Percentiles rank a stretch among this genome's conserved stretches.
Evolutionary conservation across 148 eudicot genomes (phyloP).

Genomic region (Rhododendron vialii): DNA sequence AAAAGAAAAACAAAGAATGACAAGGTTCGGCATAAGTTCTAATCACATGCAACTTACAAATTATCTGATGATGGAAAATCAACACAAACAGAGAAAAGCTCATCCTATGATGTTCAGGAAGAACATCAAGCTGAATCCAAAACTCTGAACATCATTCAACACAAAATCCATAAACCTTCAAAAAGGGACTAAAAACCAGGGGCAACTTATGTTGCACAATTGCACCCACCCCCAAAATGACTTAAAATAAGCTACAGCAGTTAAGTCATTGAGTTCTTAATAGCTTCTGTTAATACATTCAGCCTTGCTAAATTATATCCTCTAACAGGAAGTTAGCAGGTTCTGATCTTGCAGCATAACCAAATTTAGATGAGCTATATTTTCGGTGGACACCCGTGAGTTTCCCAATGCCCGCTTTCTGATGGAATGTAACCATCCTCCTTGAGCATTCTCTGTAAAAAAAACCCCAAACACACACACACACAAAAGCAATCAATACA

Average conservation of each 20-base stretch:
- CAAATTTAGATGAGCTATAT: constrained; percentile 67
- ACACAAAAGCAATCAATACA: background rate
- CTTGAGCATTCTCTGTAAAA: constrained; percentile 67
- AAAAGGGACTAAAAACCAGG: background rate
- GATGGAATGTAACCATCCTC: constrained; percentile 75
- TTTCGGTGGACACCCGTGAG: constrained; percentile 73
- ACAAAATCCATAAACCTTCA: background rate
- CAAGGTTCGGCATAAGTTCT: background rate
- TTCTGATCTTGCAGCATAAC: constrained; percentile 51
- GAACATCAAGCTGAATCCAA: background rate
- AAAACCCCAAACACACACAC: background rate
- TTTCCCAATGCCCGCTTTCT: constrained; percentile 61
- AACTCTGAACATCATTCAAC: background rate
- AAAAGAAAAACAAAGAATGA: background rate
- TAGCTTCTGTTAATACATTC: background rate
- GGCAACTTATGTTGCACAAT: constrained; percentile 47
- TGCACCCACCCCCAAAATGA: background rate
- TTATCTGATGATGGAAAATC: background rate
- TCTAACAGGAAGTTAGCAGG: constrained; percentile 71
- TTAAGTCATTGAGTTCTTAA: background rate
- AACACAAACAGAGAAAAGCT: background rate
- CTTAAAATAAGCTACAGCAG: background rate
- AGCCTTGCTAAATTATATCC: constrained; percentile 14
- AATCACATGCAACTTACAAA: background rate
- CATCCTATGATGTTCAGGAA: background rate